Percentiles rank a stretch among this genome's conserved stretches.
Evolutionary conservation across 2,329 filamentous ascomycete species (phyloP).

Genomic region (Paecilomyces dactylethromorphus): DNA sequence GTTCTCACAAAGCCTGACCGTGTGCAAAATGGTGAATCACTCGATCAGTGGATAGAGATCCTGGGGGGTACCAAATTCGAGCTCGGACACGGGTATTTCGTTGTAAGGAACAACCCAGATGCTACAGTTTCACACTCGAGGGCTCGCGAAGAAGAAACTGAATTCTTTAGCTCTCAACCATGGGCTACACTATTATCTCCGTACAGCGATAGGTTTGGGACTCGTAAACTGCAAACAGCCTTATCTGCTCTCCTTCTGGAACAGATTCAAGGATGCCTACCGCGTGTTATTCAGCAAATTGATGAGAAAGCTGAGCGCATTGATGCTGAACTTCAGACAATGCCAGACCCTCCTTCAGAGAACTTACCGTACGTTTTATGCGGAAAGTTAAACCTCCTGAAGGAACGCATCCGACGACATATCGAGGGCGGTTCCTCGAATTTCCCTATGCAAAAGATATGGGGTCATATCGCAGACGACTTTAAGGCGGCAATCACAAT

Average conservation of each 20-base stretch:
- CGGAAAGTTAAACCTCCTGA: slow-evolving; percentile 54
- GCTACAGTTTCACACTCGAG: slow-evolving; percentile 35
- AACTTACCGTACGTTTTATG: slow-evolving; percentile 63
- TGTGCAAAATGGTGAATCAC: slow-evolving; percentile 46
- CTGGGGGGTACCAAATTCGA: slow-evolving; percentile 55
- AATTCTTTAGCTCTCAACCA: slow-evolving; percentile 43
- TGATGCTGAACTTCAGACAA: slow-evolving; percentile 45
- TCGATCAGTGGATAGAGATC: slow-evolving; percentile 58
- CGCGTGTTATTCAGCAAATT: slow-evolving; percentile 34
- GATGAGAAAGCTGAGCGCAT: slow-evolving; percentile 45
- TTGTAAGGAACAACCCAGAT: slow-evolving; percentile 57
- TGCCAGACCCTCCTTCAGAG: slow-evolving; percentile 59
- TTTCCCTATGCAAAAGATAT: slow-evolving; percentile 38
- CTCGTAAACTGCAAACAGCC: slow-evolving; percentile 40
- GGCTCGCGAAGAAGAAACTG: slow-evolving; percentile 44
- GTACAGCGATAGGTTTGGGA: slow-evolving; percentile 46
- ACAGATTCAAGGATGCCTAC: slow-evolving; percentile 37
- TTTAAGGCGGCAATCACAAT: slow-evolving; percentile 46
- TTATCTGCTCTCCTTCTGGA: slow-evolving; percentile 45
- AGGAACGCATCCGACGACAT: slow-evolving; percentile 46
- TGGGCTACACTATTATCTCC: slow-evolving; percentile 40
- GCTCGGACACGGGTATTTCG: slow-evolving; percentile 70
- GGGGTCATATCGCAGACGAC: slow-evolving; percentile 39
- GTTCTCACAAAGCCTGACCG: slow-evolving; percentile 83
- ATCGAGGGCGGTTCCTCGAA: slow-evolving; percentile 44